Evolutionary conservation across 2,329 filamentous ascomycete genomes (phyloP), one percentile per base, ranked within the genome.

Genomic region (Ophiostoma sp.): DNA sequence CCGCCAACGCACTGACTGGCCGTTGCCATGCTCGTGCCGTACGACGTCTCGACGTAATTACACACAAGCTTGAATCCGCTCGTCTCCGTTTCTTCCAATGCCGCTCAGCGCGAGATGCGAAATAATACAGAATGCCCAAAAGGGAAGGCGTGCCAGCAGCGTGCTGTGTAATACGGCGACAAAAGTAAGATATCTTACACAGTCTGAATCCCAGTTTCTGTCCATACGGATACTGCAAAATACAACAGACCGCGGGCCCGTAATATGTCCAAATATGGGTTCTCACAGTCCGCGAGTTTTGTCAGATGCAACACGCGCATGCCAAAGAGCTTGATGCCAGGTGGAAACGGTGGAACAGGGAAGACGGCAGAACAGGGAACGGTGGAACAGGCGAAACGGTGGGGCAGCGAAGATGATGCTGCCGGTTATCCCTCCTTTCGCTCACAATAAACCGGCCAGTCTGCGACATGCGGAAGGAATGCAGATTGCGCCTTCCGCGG

Each of bases 401-500:
- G 27, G 27, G 27, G 2, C 27, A 27, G 27, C 27, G 27, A 27
- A 27, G 27, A 27, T 27, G 27, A 27, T 27, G 27, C 27, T 27
- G 27, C 27, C 27, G 27, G 1, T 27, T 27, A 27, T 27, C 27
- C 27, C 27, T 27, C 27, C 42, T 45, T 45, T 45, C 14, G 42
- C 42, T 45, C 27, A 45, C 42, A 6, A 11, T 12, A 18, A 55
- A 55, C 49, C 49, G 8, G 27, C 2, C 27, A 27, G 49, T 55
- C 49, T 55, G 18, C 7, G 8, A 27, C 9, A 55, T 55, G 40
- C 42, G 67, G 52, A 44, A 52, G 67, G 67, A 66, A 66, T 68
- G 67, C 64, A 62, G 64, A 63, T 68, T 42, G 52, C 67, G 40
- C 18, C 16, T 44, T 65, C 52, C 44, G 40, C 63, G 65, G 27